Evolutionary conservation across 1,284 basidiomycete species (phyloP), one percentile per base, ranked within the genome.

Genomic region (Microbotryomycetes sp.): DNA sequence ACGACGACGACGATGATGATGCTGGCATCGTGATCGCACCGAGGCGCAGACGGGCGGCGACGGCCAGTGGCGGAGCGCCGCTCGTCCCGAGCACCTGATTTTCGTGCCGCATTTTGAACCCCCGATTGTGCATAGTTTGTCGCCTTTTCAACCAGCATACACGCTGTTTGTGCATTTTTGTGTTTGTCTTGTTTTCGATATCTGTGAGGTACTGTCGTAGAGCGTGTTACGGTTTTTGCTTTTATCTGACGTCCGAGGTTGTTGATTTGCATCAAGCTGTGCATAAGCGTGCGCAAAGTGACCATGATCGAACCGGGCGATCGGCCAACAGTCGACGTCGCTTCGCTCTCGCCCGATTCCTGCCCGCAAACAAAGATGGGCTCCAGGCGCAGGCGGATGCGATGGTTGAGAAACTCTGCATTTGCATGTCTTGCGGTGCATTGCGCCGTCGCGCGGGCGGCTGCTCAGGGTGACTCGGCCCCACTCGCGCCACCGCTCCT

Each of bases 1-100:
- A 47, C 23, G 59, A 57, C 28, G 64, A 66, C n/a, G 63, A 61
- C 9, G 62, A 61, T 6, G 60, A 54, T 6, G 60, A 60, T 35
- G 60, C 59, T 26, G 62, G 60, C 29, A 56, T 67, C 45, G 41
- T 67, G 41, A 52, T 67, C 27, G 62, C 61, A 13, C 55, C 57
- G 31, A 30, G 65, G 16, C 23, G 65, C 5, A 45, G 57, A n/a
- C 29, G 65, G 28, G 65, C 65, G 1, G 45, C 60, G 15, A 67
- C 65, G 3, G 30, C 35, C 35, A 41, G 35, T 18, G 35, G 35
- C 18, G 35, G 35, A 11, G 18, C 35, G 9, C 35, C 35, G n/a
- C n/a, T n/a, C n/a, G n/a, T n/a, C 35, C 11, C 35, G 35, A 41
- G 35, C 9, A 18, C 35, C 35, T 41, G 35, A 41, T 18, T 41